Conservation (phyloP, 257 asterid genomes). For the Nicotiana paniculata region DNA sequence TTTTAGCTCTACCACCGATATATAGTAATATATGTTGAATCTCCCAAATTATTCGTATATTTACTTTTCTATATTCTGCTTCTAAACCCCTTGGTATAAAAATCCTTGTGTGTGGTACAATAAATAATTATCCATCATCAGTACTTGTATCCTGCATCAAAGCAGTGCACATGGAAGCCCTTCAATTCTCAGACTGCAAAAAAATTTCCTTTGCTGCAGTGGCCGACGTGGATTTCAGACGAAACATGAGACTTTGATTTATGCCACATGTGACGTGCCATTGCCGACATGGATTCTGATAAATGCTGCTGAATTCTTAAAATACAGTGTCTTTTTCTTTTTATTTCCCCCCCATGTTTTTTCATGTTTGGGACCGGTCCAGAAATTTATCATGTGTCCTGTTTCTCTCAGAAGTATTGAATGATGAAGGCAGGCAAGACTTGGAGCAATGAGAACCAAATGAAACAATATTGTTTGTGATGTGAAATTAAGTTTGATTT, state of each 20-base stretch:
- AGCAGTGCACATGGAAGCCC: slow-evolving; percentile 2
- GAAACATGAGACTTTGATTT: slow-evolving; percentile 3
- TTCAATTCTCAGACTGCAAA: slow-evolving; percentile 2
- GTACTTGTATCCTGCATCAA: slow-evolving; percentile 5
- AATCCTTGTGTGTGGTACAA: not conserved
- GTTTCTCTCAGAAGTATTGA: not conserved
- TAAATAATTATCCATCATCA: not conserved
- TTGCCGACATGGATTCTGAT: not conserved
- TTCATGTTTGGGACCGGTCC: slow-evolving; percentile 1
- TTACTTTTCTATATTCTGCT: too few relatives aligned
- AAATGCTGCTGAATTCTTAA: not conserved
- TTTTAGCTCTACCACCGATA: too few relatives aligned
- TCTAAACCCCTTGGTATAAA: too few relatives aligned
- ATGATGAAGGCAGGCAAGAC: slow-evolving; percentile 18
- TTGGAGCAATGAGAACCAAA: slow-evolving; percentile 38
- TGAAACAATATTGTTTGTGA: slow-evolving; percentile 7
- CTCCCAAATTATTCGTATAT: too few relatives aligned
- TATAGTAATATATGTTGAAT: too few relatives aligned
- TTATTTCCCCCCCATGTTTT: not conserved
- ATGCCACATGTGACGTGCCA: not conserved
- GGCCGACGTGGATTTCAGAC: not conserved
- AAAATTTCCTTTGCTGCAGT: not conserved
- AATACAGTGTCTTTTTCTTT: not conserved
- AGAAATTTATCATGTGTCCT: not conserved
- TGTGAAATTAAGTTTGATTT: slow-evolving; percentile 8